Conservation (phyloP, 2,329 filamentous ascomycete species). For the Cercospora sojina region DNA sequence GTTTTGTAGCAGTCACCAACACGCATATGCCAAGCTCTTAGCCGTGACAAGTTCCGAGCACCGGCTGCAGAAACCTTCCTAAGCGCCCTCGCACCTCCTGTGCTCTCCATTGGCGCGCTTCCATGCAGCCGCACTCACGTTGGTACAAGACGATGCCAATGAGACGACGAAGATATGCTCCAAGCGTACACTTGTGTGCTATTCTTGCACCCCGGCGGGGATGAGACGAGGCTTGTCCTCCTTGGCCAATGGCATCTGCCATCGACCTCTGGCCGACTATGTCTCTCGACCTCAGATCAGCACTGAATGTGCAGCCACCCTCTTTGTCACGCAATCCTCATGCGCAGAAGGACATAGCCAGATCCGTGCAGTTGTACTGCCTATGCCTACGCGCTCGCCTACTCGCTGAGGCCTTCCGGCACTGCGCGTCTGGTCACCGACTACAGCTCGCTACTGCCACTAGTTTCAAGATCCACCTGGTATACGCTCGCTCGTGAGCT, state of each 20-base stretch:
- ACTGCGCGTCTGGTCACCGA: slow-evolving; percentile 18
- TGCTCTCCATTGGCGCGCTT: slow-evolving; percentile 8
- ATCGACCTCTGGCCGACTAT: slow-evolving; percentile 8
- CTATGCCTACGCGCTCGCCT: slow-evolving; percentile 25
- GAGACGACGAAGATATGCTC: slow-evolving; percentile 1
- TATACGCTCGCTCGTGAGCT: slow-evolving; percentile 25
- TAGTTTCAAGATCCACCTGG: slow-evolving; percentile 22
- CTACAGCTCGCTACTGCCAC: slow-evolving; percentile 18
- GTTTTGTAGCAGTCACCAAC: background rate
- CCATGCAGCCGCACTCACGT: slow-evolving; percentile 14
- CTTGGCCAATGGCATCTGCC: slow-evolving; percentile 21
- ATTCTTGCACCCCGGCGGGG: slow-evolving; percentile 13
- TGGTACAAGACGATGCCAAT: slow-evolving; percentile 8
- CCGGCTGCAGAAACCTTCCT: slow-evolving; percentile 6
- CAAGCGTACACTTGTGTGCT: slow-evolving; percentile 9
- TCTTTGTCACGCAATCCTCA: slow-evolving; percentile 14
- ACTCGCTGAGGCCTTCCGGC: slow-evolving; percentile 26
- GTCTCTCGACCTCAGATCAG: slow-evolving; percentile 16
- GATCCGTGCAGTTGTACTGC: slow-evolving; percentile 16
- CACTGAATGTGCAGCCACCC: slow-evolving; percentile 17
- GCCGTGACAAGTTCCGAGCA: background rate
- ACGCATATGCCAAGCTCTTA: background rate
- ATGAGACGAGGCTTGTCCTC: slow-evolving; percentile 11
- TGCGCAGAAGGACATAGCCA: slow-evolving; percentile 14
- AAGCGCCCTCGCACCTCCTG: slow-evolving; percentile 5